Conservation (phyloP, 1,284 basidiomycete species). For the Malassezia pachydermatis region DNA sequence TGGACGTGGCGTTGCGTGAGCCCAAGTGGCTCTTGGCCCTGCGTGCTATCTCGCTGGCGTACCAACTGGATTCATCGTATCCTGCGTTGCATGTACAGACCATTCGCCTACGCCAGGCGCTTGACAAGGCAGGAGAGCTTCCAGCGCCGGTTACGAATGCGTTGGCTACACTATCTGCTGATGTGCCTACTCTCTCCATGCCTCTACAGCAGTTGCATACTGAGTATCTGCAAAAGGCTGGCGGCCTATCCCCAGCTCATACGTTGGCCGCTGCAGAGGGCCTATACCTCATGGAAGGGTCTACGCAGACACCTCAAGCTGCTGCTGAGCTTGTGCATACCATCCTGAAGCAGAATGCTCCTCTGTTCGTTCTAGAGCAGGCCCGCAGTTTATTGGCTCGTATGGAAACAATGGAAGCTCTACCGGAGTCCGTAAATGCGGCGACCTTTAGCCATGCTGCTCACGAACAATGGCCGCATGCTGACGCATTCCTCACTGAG, state of each 20-base stretch:
- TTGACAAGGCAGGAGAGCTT: slow-evolving; percentile 17
- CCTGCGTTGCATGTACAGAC: slow-evolving; percentile 64
- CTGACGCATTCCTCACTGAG: slow-evolving; percentile 47
- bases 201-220: slow-evolving; percentile 62
- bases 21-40: slow-evolving; percentile 69
- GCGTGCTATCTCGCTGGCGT: slow-evolving; percentile 59
- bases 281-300: slow-evolving; percentile 48
- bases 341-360: not conserved
- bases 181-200: slow-evolving; percentile 19
- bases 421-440: slow-evolving; percentile 18
- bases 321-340: slow-evolving; percentile 6
- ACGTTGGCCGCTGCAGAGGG: slow-evolving; percentile 54
- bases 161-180: slow-evolving; percentile 48
- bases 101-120: slow-evolving; percentile 56
- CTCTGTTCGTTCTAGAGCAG: slow-evolving; percentile 1
- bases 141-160: slow-evolving; percentile 4
- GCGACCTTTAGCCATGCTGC: slow-evolving; percentile 40
- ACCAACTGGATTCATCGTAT: slow-evolving; percentile 55
- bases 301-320: not conserved
- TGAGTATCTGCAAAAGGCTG: slow-evolving; percentile 61
- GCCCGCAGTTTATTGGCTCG: slow-evolving; percentile 1
- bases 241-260: slow-evolving; percentile 57
- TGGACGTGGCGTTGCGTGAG: slow-evolving; percentile 69
- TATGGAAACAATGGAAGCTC: slow-evolving; percentile 2
- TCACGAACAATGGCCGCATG: slow-evolving; percentile 43